These are phyloP conservation scores for Apiospora aurea DNA, from an alignment of 2,329 filamentous ascomycete species.

Conservation along the genomic window DNA sequence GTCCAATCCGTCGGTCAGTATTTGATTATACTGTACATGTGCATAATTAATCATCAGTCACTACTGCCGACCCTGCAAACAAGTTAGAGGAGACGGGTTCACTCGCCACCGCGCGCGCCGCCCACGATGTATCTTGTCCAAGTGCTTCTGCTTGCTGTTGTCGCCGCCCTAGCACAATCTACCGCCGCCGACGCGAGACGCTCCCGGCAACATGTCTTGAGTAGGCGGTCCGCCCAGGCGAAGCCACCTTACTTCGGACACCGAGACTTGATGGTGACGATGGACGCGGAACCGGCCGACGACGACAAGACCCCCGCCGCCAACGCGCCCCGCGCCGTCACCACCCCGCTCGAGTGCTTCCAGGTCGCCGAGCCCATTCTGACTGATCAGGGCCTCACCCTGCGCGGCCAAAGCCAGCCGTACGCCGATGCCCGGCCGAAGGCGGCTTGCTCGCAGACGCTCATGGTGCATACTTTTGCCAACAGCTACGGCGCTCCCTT, in stretches of 20 bases:
- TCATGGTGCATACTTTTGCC: slow-evolving; percentile 77
- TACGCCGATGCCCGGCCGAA: slow-evolving; percentile 35
- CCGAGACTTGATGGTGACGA: not conserved
- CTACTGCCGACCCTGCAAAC: not conserved
- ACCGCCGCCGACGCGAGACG: not conserved
- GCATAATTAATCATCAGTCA: not conserved
- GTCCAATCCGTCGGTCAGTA: not conserved
- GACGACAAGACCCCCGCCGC: not conserved
- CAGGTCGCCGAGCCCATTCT: slow-evolving; percentile 73
- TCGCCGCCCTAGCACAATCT: not conserved
- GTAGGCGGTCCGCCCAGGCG: not conserved
- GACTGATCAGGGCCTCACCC: slow-evolving; percentile 51
- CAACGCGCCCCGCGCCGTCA: slow-evolving; percentile 7
- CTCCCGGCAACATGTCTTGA: not conserved
- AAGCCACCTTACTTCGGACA: not conserved
- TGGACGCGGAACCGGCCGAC: not conserved
- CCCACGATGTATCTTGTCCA: not conserved
- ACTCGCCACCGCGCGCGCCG: not conserved
- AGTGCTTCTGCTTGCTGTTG: not conserved
- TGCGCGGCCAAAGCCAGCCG: slow-evolving; percentile 44
- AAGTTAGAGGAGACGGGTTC: not conserved
- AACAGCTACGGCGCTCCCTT: slow-evolving; percentile 78
- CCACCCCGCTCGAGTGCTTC: slow-evolving; percentile 63
- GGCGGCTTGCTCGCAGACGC: slow-evolving; percentile 57
- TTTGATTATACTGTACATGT: not conserved